Percentiles rank a stretch among this genome's conserved stretches.
Evolutionary conservation across 495 filamentous ascomycete species (phyloP).

Genomic region (Aspergillus panamensis): DNA sequence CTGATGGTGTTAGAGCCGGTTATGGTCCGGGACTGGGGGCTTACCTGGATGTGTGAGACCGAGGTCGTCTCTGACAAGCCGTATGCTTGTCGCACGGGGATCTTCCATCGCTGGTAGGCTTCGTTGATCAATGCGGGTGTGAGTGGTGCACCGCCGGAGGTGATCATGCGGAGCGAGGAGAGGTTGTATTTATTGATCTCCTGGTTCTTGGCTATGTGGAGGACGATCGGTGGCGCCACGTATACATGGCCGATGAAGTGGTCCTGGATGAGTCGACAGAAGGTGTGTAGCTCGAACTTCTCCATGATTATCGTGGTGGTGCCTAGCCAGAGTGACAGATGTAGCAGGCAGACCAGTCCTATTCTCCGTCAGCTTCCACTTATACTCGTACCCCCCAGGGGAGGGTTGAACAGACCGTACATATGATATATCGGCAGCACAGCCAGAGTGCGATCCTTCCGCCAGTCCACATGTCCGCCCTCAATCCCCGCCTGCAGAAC

Average conservation of each 20-base stretch:
- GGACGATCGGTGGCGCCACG: slow-evolving; percentile 75
- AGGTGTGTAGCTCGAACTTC: slow-evolving; percentile 68
- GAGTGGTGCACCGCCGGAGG: slow-evolving; percentile 76
- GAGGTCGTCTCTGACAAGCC: slow-evolving; percentile 68
- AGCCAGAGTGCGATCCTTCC: slow-evolving; percentile 63
- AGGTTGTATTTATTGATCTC: slow-evolving; percentile 67
- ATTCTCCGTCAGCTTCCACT: neutral
- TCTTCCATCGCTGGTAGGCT: slow-evolving; percentile 58
- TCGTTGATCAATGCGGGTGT: slow-evolving; percentile 68
- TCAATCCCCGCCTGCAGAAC: slow-evolving; percentile 54
- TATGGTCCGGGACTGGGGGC: too few species aligned
- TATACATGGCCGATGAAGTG: slow-evolving; percentile 69
- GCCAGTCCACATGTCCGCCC: slow-evolving; percentile 47
- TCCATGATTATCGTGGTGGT: slow-evolving; percentile 63
- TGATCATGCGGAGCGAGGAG: slow-evolving; percentile 65
- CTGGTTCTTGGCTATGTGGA: slow-evolving; percentile 68
- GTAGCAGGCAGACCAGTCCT: slow-evolving; percentile 50
- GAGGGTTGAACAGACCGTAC: slow-evolving; percentile 51
- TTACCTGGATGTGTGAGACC: slow-evolving; percentile 43
- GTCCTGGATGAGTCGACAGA: slow-evolving; percentile 64
- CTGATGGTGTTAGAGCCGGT: neutral
- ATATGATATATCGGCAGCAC: slow-evolving; percentile 88
- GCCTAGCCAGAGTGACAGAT: slow-evolving; percentile 57
- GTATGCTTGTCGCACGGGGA: slow-evolving; percentile 72
- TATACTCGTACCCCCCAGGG: too few species aligned